Evolutionary conservation across 1,284 basidiomycete species (phyloP), one percentile per base, ranked within the genome.

Genomic region (Irpex sp.): DNA sequence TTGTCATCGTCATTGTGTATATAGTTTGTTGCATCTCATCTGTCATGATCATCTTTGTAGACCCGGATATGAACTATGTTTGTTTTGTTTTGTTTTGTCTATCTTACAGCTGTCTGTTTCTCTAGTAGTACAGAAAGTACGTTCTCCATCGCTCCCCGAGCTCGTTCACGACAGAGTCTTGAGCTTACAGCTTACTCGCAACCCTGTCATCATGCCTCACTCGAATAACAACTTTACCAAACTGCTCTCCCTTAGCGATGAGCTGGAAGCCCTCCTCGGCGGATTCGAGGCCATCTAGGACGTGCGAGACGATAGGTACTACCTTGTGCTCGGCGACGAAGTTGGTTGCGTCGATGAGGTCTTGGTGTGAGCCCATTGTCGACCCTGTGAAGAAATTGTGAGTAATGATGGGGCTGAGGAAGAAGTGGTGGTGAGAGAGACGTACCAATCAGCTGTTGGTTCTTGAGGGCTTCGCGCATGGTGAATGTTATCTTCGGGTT

Each of bases 331-430:
- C 72, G 3, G 80, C 77, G 37, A 94, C 75, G 75, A 96, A 95
- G n/a, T 78, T 75, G 0, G 93, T 91, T 21, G 91, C 90, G 38
- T 87, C 83, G 60, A 81, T 73, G 62, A 96, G 82, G 76, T 96
- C 93, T 62, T 84, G 79, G 62, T 82, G 83, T n/a, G 92, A 93
- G 11, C 93, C 94, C 90, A 96, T 93, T 21, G 91, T 93, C 0
- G 91, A 89, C 54, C 90, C 89, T 91, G 68, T 17, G 26, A 40
- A 37, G 19, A 4, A 65, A 62, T 19, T n/a, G n/a, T n/a, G n/a
- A n/a, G n/a, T n/a, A n/a, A n/a, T n/a, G n/a, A n/a, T n/a, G n/a
- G n/a, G n/a, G n/a, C n/a, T n/a, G n/a, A n/a, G n/a, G n/a, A n/a
- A n/a, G n/a, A n/a, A n/a, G n/a, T n/a, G n/a, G n/a, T n/a, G n/a